Evolutionary conservation across 192 early-diverging fungal species (phyloP).

Genomic region (Gryganskiella cystojenkinii): DNA sequence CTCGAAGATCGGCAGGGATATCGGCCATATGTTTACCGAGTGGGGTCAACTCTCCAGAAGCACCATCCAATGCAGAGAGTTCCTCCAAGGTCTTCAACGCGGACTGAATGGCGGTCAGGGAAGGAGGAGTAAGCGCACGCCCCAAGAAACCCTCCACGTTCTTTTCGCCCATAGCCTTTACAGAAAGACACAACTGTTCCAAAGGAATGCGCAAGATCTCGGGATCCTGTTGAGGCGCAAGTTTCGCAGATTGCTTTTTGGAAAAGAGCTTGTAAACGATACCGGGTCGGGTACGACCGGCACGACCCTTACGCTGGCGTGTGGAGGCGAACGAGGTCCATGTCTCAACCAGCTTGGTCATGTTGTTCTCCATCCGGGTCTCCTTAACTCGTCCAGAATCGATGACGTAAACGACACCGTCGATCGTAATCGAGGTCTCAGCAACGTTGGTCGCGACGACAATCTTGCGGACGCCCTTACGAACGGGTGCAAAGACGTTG

Average conservation of each 20-base stretch:
- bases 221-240: conserved; percentile 74
- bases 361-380: conserved; percentile 67
- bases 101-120: conserved; percentile 56
- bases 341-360: conserved; percentile 67
- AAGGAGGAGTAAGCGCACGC: conserved; percentile 76
- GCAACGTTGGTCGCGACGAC: conserved; percentile 84
- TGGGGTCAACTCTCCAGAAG: conserved; percentile 64
- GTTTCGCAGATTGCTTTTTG: conserved; percentile 50
- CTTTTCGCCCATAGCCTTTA: conserved; percentile 72
- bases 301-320: conserved; percentile 77
- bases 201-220: conserved; percentile 87
- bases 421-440: conserved; percentile 85
- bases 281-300: conserved; percentile 83
- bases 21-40: conserved; percentile 76
- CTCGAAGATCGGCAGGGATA: conserved; percentile 79
- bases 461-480: conserved; percentile 68
- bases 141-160: conserved; percentile 67
- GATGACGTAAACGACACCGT: conserved; percentile 79
- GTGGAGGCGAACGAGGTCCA: conserved; percentile 65
- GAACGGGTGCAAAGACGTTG: conserved; percentile 68
- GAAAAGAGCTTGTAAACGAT: conserved; percentile 80
- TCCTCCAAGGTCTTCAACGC: conserved; percentile 70
- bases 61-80: conserved; percentile 65
- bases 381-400: conserved; percentile 78
- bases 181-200: conserved; percentile 82